These are phyloP conservation scores for Pelargonium australe DNA, from an alignment of 441 rosid genomes.

Conservation along the genomic window DNA sequence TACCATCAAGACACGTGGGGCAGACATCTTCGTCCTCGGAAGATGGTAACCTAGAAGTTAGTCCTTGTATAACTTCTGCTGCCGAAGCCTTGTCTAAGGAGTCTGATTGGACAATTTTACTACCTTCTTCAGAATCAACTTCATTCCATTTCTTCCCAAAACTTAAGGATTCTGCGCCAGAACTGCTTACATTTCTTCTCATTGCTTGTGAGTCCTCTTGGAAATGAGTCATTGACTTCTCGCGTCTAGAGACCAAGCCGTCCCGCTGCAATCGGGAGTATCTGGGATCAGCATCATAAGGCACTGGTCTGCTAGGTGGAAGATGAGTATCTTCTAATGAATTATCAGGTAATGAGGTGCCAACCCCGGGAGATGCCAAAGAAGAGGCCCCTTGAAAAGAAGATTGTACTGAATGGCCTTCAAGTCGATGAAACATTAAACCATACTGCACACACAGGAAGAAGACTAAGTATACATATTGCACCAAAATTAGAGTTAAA, in stretches of 20 bases:
- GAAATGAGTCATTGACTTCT: slow-evolving; percentile 44
- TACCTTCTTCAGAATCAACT: slow-evolving; percentile 45
- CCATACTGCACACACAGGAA: slow-evolving; percentile 39
- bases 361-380: slow-evolving; percentile 32
- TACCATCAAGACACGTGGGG: slow-evolving; percentile 85
- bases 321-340: slow-evolving; percentile 33
- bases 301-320: slow-evolving; percentile 32
- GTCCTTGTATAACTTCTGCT: slow-evolving; percentile 28
- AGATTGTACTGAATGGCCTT: slow-evolving; percentile 37
- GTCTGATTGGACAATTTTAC: slow-evolving; percentile 35
- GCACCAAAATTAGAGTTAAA: slow-evolving; percentile 7
- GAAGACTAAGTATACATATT: slow-evolving; percentile 15
- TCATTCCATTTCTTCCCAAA: slow-evolving; percentile 46
- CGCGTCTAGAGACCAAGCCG: slow-evolving; percentile 61
- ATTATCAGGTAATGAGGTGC: slow-evolving; percentile 27
- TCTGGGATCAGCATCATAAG: slow-evolving; percentile 53
- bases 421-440: slow-evolving; percentile 46
- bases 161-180: slow-evolving; percentile 46
- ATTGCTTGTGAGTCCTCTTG: slow-evolving; percentile 52
- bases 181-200: slow-evolving; percentile 51
- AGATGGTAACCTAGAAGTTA: too few relatives aligned
- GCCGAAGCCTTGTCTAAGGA: slow-evolving; percentile 36
- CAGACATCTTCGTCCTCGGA: too few relatives aligned
- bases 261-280: slow-evolving; percentile 50
- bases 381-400: slow-evolving; percentile 42